These are phyloP conservation scores for Neodidymelliopsis sp. DNA, from an alignment of 2,329 filamentous ascomycete genomes.

Conservation along the genomic window DNA sequence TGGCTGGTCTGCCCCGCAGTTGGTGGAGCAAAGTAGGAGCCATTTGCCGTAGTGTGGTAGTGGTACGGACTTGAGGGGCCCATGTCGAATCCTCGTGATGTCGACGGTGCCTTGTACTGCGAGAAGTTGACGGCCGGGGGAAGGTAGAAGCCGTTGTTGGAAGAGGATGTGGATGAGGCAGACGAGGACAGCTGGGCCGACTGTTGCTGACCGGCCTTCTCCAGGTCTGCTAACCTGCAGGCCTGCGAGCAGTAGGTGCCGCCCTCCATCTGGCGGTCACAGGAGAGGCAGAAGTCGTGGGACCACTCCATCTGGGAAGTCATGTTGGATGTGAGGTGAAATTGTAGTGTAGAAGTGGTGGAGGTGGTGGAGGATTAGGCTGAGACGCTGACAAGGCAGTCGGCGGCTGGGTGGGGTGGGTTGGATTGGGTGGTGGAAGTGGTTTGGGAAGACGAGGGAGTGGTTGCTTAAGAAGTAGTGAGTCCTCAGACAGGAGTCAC, in stretches of 20 bases:
- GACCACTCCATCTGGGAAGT: conserved; percentile 70
- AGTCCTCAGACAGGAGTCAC: conserved; percentile 29
- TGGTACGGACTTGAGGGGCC: conserved; percentile 56
- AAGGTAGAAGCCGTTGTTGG: conserved; percentile 68
- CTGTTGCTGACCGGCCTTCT: conserved; percentile 64
- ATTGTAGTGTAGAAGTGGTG: conserved; percentile 1
- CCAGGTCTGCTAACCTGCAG: conserved; percentile 86
- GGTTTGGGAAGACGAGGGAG: conserved; percentile 5
- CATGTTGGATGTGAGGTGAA: conserved; percentile 31
- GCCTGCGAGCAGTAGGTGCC: conserved; percentile 91
- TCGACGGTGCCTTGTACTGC: conserved; percentile 66
- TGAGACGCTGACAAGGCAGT: conserved; percentile 8
- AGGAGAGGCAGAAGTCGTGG: conserved; percentile 91
- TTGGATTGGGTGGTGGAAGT: conserved; percentile 3
- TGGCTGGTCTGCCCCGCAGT: conserved; percentile 32
- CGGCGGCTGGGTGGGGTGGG: conserved; percentile 8
- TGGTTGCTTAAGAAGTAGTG: conserved; percentile 8
- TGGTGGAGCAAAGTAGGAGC: conserved; percentile 49
- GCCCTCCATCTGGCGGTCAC: conserved; percentile 82
- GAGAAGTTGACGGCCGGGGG: conserved; percentile 79
- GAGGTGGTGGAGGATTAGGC: conserved; percentile 6
- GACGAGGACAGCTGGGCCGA: conserved; percentile 60
- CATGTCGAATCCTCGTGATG: conserved; percentile 48
- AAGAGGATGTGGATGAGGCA: conserved; percentile 60
- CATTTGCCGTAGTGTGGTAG: conserved; percentile 45